Percentiles rank a stretch among this genome's conserved stretches.
phyloP scores from a whole-genome alignment of 805 yeast genomes.

The Nakazawaea wickerhamii region DNA sequence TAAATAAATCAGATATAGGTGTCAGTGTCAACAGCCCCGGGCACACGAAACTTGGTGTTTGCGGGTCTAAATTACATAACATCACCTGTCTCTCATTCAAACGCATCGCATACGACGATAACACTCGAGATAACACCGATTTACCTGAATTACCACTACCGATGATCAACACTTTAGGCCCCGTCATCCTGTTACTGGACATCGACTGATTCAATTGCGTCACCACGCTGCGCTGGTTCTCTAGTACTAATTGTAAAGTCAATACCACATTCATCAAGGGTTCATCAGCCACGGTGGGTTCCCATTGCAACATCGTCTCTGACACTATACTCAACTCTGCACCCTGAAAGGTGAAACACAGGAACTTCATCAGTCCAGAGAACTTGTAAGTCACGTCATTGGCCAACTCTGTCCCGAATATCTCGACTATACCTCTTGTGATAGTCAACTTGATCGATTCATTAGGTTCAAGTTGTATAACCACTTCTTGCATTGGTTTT shows the following conservation, averaged over 20 bases:
- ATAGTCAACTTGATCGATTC: constrained; percentile 47
- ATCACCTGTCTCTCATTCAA: constrained; percentile 56
- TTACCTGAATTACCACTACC: constrained; percentile 79
- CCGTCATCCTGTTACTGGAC: constrained; percentile 10
- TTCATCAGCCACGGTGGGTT: too few relatives aligned
- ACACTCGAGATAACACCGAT: constrained; percentile 61
- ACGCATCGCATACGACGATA: constrained; percentile 73
- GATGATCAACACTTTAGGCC: constrained; percentile 59
- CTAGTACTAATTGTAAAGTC: constrained; percentile 73
- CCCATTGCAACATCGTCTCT: constrained; percentile 39
- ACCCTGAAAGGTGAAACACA: constrained; percentile 61
- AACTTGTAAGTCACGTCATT: constrained; percentile 57
- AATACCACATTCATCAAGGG: constrained; percentile 58
- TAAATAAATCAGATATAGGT: constrained; percentile 74
- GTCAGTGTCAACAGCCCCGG: constrained; percentile 88
- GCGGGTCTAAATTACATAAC: constrained; percentile 75
- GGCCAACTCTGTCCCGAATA: constrained; percentile 91
- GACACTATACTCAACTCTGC: constrained; percentile 46
- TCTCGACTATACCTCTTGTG: constrained; percentile 72
- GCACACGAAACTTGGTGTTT: constrained; percentile 40
- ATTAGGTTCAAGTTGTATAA: constrained; percentile 60
- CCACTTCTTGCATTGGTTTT: constrained; percentile 54
- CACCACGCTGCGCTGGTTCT: constrained; percentile 38
- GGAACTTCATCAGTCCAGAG: constrained; percentile 43
- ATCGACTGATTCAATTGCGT: constrained; percentile 18